Evolutionary conservation across 208 protist genomes (phyloP).

Genomic region (Lotmaria passim): DNA sequence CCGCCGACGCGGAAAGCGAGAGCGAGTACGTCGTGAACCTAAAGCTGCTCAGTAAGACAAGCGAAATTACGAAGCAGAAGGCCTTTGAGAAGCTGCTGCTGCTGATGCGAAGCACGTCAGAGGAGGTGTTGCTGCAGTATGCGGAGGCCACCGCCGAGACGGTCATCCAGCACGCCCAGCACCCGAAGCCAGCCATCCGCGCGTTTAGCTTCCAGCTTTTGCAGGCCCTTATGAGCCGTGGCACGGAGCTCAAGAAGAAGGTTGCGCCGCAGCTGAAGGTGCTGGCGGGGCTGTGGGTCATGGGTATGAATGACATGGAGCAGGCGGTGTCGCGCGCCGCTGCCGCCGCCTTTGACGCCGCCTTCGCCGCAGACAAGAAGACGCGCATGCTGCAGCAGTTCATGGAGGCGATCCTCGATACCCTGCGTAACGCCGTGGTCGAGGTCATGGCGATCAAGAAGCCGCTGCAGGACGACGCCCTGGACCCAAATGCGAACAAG

Average conservation of each 20-base stretch:
- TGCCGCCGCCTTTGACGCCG: slow-evolving; percentile 60
- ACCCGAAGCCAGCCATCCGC: slow-evolving; percentile 70
- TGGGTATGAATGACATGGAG: slow-evolving; percentile 88
- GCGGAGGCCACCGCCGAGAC: slow-evolving; percentile 60
- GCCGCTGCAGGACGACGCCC: slow-evolving; percentile 70
- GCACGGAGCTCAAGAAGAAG: slow-evolving; percentile 46
- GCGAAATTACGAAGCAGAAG: slow-evolving; percentile 89
- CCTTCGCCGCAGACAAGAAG: slow-evolving; percentile 67
- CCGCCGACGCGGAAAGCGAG: slow-evolving; percentile 34
- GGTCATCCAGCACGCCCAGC: slow-evolving; percentile 64
- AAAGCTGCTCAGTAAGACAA: slow-evolving; percentile 76
- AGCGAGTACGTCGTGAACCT: slow-evolving; percentile 68
- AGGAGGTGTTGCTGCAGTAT: slow-evolving; percentile 54
- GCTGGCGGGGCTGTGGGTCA: slow-evolving; percentile 71
- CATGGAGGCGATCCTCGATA: slow-evolving; percentile 55
- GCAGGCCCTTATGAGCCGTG: slow-evolving; percentile 43
- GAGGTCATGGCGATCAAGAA: slow-evolving; percentile 44
- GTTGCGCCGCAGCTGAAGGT: slow-evolving; percentile 52
- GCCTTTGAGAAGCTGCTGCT: slow-evolving; percentile 59
- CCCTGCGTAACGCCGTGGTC: slow-evolving; percentile 46
- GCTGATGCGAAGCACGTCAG: slow-evolving; percentile 28
- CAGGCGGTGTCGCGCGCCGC: slow-evolving; percentile 54
- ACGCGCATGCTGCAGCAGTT: slow-evolving; percentile 60
- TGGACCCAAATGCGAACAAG: slow-evolving; percentile 68
- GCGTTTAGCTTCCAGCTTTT: slow-evolving; percentile 61